phyloP scores from a whole-genome alignment of 192 early-diverging fungal species.

The Podila clonocystis region DNA sequence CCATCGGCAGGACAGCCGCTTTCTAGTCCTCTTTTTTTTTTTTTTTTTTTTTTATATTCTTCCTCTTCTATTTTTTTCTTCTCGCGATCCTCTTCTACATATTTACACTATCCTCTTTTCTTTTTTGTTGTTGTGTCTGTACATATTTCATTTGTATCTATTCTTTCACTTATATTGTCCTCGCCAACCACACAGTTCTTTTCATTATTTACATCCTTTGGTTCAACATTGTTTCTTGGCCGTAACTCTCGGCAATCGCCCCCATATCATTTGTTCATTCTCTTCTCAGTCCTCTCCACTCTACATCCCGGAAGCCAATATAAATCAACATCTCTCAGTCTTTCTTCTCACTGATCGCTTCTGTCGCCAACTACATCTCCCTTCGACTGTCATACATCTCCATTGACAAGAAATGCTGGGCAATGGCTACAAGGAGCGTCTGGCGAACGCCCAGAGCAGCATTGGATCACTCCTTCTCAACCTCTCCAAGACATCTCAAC shows the following conservation, averaged over 20 bases:
- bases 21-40: background rate
- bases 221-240: too few species aligned
- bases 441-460: constrained; percentile 29
- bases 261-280: too few species aligned
- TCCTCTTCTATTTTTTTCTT: background rate
- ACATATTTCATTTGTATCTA: background rate
- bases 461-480: constrained; percentile 29
- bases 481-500: constrained; percentile 18
- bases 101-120: too few species aligned
- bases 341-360: background rate
- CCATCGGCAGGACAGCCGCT: background rate
- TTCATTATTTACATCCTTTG: background rate
- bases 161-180: background rate
- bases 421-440: constrained; percentile 50
- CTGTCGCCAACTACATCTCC: background rate
- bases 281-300: too few species aligned
- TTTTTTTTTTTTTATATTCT: background rate
- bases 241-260: too few species aligned
- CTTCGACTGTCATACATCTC: background rate
- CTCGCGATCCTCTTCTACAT: background rate
- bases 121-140: background rate
- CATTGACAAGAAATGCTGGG: constrained; percentile 26
- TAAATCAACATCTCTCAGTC: background rate
- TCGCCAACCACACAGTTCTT: constrained; percentile 4
- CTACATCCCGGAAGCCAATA: too few species aligned